Evolutionary conservation across 2,329 filamentous ascomycete species (phyloP), one percentile per base, ranked within the genome.

Genomic region (Clonostachys chloroleuca): DNA sequence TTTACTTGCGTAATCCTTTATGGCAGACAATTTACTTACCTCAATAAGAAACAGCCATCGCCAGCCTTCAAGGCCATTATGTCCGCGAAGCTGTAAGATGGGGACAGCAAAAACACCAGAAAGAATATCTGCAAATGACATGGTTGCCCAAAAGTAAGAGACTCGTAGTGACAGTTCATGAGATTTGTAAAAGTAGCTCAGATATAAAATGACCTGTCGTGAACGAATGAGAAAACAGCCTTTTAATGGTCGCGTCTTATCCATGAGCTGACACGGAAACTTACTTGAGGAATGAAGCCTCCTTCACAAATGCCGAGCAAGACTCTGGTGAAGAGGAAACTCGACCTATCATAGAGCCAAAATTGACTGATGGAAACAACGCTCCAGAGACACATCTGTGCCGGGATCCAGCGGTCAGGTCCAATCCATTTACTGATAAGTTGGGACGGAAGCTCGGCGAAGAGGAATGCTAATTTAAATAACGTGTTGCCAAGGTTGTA

Each of bases 351-450:
- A 2, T 42, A 52, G 12, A 69, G 56, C 56, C 63, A 64, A 44
- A 56, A 56, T 37, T 56, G 54, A 5, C 13, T 10, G 24, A 34
- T 14, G 9, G 79, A 73, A 7, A 82, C 72, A 5, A 80, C 52
- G 53, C 74, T 79, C 78, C 77, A 81, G 5, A 73, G 66, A 6
- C 73, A 62, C 67, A 84, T 80, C 54, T 81, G 78, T 45, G 75
- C 63, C 0, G 80, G 81, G 44, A 83, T 81, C 79, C 78, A 83
- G 18, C 75, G 70, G 51, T 83, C 80, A 1, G 77, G 77, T 0
- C 75, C 80, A 46, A 80, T 59, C 70, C 70, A 80, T 59, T 84
- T 80, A 49, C 67, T 71, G 36, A 84, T 65, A 14, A 86, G 65
- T 56, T 85, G 81, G 0, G 79, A 83, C 0, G 82, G 83, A 1